Evolutionary conservation across 441 rosid genomes (phyloP).

Genomic region (Gossypium aridum): DNA sequence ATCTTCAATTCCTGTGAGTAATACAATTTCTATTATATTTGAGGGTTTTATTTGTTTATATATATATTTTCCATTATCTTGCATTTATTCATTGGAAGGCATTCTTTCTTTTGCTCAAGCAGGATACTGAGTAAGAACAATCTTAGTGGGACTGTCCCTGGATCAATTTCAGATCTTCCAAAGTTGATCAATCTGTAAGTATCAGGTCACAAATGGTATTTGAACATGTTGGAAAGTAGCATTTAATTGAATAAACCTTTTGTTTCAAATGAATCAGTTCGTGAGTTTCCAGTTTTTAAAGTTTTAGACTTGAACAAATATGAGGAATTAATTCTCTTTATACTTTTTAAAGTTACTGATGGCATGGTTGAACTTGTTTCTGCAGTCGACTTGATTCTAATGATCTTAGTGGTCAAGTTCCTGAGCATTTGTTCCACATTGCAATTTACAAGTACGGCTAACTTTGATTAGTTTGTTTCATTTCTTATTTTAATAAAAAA

Average conservation of each 20-base stretch:
- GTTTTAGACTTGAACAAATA: background rate
- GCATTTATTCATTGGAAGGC: background rate
- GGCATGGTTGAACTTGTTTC: slow-evolving; percentile 14
- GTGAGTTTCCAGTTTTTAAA: slow-evolving; percentile 5
- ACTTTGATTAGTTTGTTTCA: slow-evolving; percentile 8
- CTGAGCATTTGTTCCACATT: slow-evolving; percentile 51
- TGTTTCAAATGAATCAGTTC: background rate
- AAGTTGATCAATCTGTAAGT: slow-evolving; percentile 75
- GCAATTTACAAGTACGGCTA: slow-evolving; percentile 65
- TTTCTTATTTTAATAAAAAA: background rate
- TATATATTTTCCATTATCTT: slow-evolving; percentile 7
- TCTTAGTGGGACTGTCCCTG: slow-evolving; percentile 71
- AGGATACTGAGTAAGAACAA: slow-evolving; percentile 85
- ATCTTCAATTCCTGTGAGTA: slow-evolving; percentile 89
- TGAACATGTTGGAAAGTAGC: background rate
- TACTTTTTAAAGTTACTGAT: slow-evolving; percentile 16
- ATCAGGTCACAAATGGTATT: background rate
- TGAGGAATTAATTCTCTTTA: background rate
- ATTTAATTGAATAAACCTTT: background rate
- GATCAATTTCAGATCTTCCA: slow-evolving; percentile 51
- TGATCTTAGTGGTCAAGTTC: slow-evolving; percentile 68
- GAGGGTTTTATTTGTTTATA: slow-evolving; percentile 5
- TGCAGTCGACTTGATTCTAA: slow-evolving; percentile 80
- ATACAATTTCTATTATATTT: slow-evolving; percentile 9
- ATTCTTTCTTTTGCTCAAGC: slow-evolving; percentile 19